phyloP scores from a whole-genome alignment of 495 filamentous ascomycete genomes.

The Hypoxylon intermedium region DNA sequence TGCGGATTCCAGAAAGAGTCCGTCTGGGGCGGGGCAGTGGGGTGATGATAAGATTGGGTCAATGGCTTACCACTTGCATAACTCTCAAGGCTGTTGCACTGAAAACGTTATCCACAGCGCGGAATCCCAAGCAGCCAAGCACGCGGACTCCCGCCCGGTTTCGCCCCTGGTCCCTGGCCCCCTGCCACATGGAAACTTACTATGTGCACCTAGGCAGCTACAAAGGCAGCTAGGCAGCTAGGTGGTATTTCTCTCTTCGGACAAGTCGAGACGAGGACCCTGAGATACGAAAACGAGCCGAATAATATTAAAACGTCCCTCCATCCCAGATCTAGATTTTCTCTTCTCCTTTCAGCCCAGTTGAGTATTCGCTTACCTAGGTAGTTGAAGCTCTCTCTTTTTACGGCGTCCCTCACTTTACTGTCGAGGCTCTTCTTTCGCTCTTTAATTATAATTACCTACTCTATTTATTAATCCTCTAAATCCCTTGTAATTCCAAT shows the following conservation, averaged over 20 bases:
- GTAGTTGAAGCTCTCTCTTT: slow-evolving; percentile 1
- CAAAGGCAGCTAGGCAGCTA: slow-evolving; percentile 4
- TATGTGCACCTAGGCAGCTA: background rate
- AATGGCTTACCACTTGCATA: background rate
- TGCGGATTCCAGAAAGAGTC: slow-evolving; percentile 26
- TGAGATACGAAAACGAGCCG: slow-evolving; percentile 39
- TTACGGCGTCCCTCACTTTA: background rate
- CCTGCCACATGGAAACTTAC: slow-evolving; percentile 35
- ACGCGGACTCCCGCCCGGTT: slow-evolving; percentile 1
- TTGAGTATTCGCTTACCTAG: slow-evolving; percentile 17
- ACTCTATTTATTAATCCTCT: background rate
- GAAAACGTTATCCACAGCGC: background rate
- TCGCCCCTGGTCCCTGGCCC: slow-evolving; percentile 8
- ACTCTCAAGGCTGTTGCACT: slow-evolving; percentile 5
- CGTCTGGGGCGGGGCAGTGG: slow-evolving; percentile 21
- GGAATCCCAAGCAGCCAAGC: slow-evolving; percentile 17
- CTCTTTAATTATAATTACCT: background rate
- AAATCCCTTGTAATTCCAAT: background rate
- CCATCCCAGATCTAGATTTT: slow-evolving; percentile 18
- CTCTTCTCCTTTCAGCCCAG: slow-evolving; percentile 12
- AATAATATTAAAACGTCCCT: slow-evolving; percentile 31
- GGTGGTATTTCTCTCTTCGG: slow-evolving; percentile 2
- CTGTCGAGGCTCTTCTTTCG: background rate
- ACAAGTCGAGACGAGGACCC: slow-evolving; percentile 13
- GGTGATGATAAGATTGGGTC: background rate